Evolutionary conservation across 331 rosid genomes (phyloP).

Genomic region (Malus hybrid): DNA sequence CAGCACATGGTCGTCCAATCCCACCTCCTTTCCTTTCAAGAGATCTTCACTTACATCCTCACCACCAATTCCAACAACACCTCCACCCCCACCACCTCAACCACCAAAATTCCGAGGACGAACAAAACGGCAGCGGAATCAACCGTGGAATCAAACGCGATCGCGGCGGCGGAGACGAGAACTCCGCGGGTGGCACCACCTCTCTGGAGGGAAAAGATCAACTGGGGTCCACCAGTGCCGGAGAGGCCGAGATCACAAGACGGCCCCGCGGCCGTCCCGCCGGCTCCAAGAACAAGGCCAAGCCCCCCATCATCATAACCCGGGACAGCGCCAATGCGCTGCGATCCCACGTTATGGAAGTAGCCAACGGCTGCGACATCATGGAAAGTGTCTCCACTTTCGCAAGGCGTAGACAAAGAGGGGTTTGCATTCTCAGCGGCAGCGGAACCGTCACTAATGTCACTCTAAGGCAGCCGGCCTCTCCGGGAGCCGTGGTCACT

Average conservation of each 20-base stretch:
- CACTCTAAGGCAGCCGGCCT: conserved; percentile 76
- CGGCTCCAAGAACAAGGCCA: conserved; percentile 85
- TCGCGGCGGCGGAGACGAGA: conserved; percentile 60
- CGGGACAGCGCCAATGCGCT: conserved; percentile 92
- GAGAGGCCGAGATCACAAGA: conserved; percentile 36
- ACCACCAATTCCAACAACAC: conserved; percentile 56
- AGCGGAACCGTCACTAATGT: conserved; percentile 91
- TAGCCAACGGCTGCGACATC: conserved; percentile 68
- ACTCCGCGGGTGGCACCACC: conserved; percentile 9
- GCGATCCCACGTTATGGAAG: conserved; percentile 85
- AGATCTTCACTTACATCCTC: conserved; percentile 71
- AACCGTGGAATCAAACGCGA: conserved; percentile 55
- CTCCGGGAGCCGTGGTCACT: conserved; percentile 76
- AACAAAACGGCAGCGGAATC: conserved; percentile 38
- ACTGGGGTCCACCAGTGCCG: conserved; percentile 13
- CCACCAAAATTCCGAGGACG: conserved; percentile 45
- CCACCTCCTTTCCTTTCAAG: conserved; percentile 78
- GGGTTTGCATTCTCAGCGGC: conserved; percentile 75
- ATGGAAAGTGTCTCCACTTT: conserved; percentile 71
- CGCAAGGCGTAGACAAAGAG: conserved; percentile 72
- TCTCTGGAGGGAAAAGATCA: conserved; percentile 26
- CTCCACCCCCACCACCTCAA: conserved; percentile 25
- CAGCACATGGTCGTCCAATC: conserved; percentile 78
- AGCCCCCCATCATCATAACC: conserved; percentile 91
- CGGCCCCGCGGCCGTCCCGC: conserved; percentile 92